A percentile compares a stretch with the other conserved stretches of the same genome.
Evolutionary conservation across 2,329 filamentous ascomycete genomes (phyloP).

Genomic region (Parastagonospora avenae): DNA sequence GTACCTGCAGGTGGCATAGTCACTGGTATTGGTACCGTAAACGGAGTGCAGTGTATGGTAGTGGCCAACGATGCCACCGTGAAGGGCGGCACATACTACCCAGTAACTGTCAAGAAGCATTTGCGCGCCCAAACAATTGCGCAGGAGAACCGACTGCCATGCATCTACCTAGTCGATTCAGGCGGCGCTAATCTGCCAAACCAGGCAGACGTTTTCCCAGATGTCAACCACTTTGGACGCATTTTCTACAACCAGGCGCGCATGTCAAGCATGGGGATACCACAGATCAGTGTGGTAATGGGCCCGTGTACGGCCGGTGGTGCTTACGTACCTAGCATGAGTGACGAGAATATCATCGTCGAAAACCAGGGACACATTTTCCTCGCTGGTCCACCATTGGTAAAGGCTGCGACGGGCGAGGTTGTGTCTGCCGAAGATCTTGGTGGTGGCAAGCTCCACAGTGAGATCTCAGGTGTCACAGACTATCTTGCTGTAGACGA

Average conservation of each 20-base stretch:
- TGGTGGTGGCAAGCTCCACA: slow-evolving; percentile 87
- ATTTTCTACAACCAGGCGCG: slow-evolving; percentile 98
- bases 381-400: slow-evolving; percentile 88
- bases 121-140: slow-evolving; percentile 89
- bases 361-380: slow-evolving; percentile 97
- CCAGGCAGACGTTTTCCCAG: slow-evolving; percentile 94
- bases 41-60: slow-evolving; percentile 89
- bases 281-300: slow-evolving; percentile 95
- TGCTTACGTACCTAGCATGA: slow-evolving; percentile 96
- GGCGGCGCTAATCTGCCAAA: slow-evolving; percentile 94
- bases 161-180: slow-evolving; percentile 95
- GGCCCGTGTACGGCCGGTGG: slow-evolving; percentile 95
- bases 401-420: slow-evolving; percentile 95
- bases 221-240: slow-evolving; percentile 91
- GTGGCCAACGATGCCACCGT: slow-evolving; percentile 97
- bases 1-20: slow-evolving; percentile 91
- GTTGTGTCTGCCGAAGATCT: slow-evolving; percentile 89
- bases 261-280: slow-evolving; percentile 87
- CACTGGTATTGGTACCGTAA: slow-evolving; percentile 86
- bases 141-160: slow-evolving; percentile 79
- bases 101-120: slow-evolving; percentile 97
- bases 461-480: slow-evolving; percentile 87
- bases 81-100: slow-evolving; percentile 96
- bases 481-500: slow-evolving; percentile 96
- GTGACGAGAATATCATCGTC: slow-evolving; percentile 96